Conservation (phyloP, 2,329 filamentous ascomycete species). For the Blumeria hordei region DNA sequence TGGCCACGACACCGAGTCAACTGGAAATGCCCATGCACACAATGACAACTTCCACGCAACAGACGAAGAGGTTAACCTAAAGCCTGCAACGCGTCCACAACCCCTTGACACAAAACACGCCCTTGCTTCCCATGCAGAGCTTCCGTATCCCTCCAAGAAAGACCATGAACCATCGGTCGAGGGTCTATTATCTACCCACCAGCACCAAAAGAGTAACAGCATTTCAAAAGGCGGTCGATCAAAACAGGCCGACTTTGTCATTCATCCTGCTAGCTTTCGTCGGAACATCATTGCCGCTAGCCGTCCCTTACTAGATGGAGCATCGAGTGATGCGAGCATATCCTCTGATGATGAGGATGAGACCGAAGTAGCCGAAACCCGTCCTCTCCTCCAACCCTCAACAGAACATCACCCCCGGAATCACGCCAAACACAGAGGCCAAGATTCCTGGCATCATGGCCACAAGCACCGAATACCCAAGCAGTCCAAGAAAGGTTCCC, state of each 20-base stretch:
- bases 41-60: conserved; percentile 11
- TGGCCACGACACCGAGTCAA: conserved; percentile 16
- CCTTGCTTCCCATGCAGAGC: too few species aligned
- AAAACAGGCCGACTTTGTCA: conserved; percentile 47
- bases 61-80: conserved; percentile 14
- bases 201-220: conserved; percentile 11
- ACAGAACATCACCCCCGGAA: conserved; percentile 1
- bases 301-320: conserved; percentile 29
- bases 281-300: conserved; percentile 82
- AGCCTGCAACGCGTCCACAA: too few species aligned
- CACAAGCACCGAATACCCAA: conserved; percentile 68
- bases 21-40: conserved; percentile 21
- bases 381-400: conserved; percentile 8
- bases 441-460: conserved; percentile 28
- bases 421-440: conserved; percentile 3
- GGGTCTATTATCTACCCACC: too few species aligned
- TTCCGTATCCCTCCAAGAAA: too few species aligned
- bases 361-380: conserved; percentile 13
- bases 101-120: too few species aligned
- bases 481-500: conserved; percentile 30
- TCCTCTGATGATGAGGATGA: conserved; percentile 9
- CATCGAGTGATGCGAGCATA: conserved; percentile 17
- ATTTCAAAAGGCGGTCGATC: conserved; percentile 27
- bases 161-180: too few species aligned
- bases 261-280: conserved; percentile 74